Base-by-base conservation (phyloP, 2,329 filamentous ascomycete species). In the Xylaria sp. region DNA sequence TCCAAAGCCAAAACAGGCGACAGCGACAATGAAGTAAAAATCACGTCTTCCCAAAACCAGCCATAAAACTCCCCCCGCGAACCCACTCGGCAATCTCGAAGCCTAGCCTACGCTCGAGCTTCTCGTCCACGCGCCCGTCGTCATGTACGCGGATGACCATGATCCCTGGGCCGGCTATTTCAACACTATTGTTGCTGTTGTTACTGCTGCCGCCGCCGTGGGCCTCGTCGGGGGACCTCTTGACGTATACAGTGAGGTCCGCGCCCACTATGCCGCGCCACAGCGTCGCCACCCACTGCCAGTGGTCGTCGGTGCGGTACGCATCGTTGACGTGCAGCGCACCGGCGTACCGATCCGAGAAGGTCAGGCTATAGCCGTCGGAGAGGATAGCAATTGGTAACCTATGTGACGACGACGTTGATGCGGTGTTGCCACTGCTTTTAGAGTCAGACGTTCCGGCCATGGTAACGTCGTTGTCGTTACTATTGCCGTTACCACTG, bases 211-310 rank as follows among this genome's bases (percentile, higher is more conserved):
- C 62, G 7, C 30, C 45, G 19, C 65, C 72, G 27, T 69, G 70
- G 4, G 54, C 65, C 2, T 54, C 57, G 19, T 69, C 45, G 32
- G 65, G 24, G 54, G 75, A 74, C 45, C 78, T 73, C 74, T 83
- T 85, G 19, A 92, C 86, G 75, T 92, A 93, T 32, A 96, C 84
- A 0, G 92, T 92, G 54, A 95, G 82, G 79, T 98, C 95, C 0
- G 95, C 89, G 0, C 92, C 93, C 0, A 94, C 86, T 62, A 93
- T 92, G 9, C 93, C 93, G 9, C 94, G 90, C 95, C 95, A 98
- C 24, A 98, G 86, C 51, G 92, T 95, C 42, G 95, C 95, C 84
- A 96, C 93, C 95, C 95, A 98, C 79, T 97, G 92, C 94, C 95
- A 98, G 81, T 98, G 95, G 75, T 97, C 94, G n/a, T 92, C 86